phyloP scores from a whole-genome alignment of 1,139 yeast genomes.

The Hemisphaericaspora lyxosophila region DNA sequence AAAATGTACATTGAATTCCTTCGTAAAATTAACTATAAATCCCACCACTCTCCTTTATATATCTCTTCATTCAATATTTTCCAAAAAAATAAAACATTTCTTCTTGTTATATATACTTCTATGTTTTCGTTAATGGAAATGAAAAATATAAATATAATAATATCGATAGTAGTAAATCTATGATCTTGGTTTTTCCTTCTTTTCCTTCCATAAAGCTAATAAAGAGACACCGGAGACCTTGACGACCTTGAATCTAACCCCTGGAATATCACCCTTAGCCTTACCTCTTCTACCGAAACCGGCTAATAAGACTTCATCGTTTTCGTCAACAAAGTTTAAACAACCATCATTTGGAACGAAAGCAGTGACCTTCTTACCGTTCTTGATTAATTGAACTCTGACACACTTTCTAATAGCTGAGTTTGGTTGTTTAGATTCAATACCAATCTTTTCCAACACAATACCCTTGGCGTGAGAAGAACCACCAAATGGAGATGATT shows the following conservation, averaged over 20 bases:
- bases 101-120: conserved; percentile 1
- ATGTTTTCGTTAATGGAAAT: conserved; percentile 1
- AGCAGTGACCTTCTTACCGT: conserved; percentile 99
- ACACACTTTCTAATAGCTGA: conserved; percentile 99
- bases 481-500: conserved; percentile 99
- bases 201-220: conserved; percentile 99
- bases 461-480: conserved; percentile 99
- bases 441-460: conserved; percentile 98
- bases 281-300: conserved; percentile 99
- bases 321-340: conserved; percentile 98
- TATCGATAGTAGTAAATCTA: conserved; percentile 34
- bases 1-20: conserved; percentile 5
- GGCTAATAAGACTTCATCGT: conserved; percentile 98
- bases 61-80: background rate
- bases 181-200: conserved; percentile 99
- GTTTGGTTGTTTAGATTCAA: conserved; percentile 99
- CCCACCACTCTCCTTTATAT: background rate
- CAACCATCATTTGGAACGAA: conserved; percentile 99
- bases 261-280: conserved; percentile 99
- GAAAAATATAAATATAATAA: conserved; percentile 2
- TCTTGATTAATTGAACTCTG: conserved; percentile 99
- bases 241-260: conserved; percentile 99
- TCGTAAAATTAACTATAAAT: conserved; percentile 4
- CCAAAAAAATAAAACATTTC: background rate
- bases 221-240: conserved; percentile 99